Base-by-base conservation (phyloP, 2,329 filamentous ascomycete genomes). In the Fusarium goolgardi region DNA sequence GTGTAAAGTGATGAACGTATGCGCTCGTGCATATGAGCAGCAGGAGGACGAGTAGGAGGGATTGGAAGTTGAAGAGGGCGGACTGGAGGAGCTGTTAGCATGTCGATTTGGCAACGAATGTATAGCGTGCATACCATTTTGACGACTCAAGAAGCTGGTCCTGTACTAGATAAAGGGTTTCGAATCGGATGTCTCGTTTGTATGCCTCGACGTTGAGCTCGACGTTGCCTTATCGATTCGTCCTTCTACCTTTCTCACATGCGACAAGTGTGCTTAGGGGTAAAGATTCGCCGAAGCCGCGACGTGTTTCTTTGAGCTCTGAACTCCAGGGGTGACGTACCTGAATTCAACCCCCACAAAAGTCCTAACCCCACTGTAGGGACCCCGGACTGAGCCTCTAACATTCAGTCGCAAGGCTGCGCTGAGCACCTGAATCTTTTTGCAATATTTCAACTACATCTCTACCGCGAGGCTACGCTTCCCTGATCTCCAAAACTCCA, bases 1-100 rank as follows among this genome's bases (percentile, higher is more conserved):
- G 95, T 76, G 96, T 92, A 68, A 97, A 89, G 74, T 92, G 91
- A 83, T 98, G 96, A 58, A 94, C 87, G 81, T 99, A 98, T 66
- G 96, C 90, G 80, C 92, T 94, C 59, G 96, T 97, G 86, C 96
- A 99, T 77, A 98, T 96, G 73, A 96, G 89, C 72, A 99, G 91
- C 52, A 99, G 89, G 75, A 99, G 89, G 71, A 97, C 95, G 74
- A 98, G 88, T 73, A 99, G 88, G 73, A 98, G 91, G 61, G 94
- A 97, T 81, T 97, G 94, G 84, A 99, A 98, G 83, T 98, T 98
- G 90, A 99, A 97, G 76, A 99, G 91, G 56, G 96, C 96, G 62
- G 96, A 92, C 96, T 97, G 75, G 29, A 59, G 27, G 21, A 18
- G 34, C 18, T 35, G 62, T 73, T 60, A 73, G 66, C 23, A 54